These are phyloP conservation scores for Cutaneotrichosporon sp. DNA, from an alignment of 1,284 basidiomycete species.

Conservation along the genomic window DNA sequence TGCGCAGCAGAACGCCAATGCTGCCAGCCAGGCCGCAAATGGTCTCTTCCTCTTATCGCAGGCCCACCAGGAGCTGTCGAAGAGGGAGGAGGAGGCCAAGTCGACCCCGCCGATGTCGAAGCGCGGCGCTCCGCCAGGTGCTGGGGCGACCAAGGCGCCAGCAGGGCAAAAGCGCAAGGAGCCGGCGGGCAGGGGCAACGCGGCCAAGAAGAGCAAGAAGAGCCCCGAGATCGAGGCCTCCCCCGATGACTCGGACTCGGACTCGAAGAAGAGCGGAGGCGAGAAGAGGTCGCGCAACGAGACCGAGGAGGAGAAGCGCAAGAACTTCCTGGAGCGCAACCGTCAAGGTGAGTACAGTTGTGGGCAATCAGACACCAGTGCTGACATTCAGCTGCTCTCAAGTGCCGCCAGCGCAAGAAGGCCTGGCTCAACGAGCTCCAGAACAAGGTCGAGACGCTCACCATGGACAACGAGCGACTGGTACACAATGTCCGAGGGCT, in stretches of 20 bases:
- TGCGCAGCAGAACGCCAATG: slow-evolving; percentile 50
- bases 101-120: slow-evolving; percentile 33
- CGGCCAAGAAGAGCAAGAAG: slow-evolving; percentile 53
- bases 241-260: slow-evolving; percentile 54
- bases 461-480: slow-evolving; percentile 92
- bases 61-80: slow-evolving; percentile 94
- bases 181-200: slow-evolving; percentile 18
- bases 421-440: slow-evolving; percentile 93
- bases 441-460: slow-evolving; percentile 86
- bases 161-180: slow-evolving; percentile 40
- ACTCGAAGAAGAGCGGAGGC: slow-evolving; percentile 31
- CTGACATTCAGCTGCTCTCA: slow-evolving; percentile 76
- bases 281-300: slow-evolving; percentile 65
- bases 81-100: slow-evolving; percentile 69
- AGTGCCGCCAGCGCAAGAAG: slow-evolving; percentile 98
- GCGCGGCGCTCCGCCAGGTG: slow-evolving; percentile 17
- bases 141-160: slow-evolving; percentile 4
- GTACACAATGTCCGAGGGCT: slow-evolving; percentile 58
- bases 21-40: slow-evolving; percentile 66
- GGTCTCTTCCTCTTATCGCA: slow-evolving; percentile 90
- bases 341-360: slow-evolving; percentile 69
- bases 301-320: slow-evolving; percentile 93
- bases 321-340: slow-evolving; percentile 91
- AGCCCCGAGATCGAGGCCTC: slow-evolving; percentile 43
- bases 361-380: neutral